phyloP scores from a whole-genome alignment of 192 early-diverging fungal genomes.

The Lunasporangiospora selenospora region DNA sequence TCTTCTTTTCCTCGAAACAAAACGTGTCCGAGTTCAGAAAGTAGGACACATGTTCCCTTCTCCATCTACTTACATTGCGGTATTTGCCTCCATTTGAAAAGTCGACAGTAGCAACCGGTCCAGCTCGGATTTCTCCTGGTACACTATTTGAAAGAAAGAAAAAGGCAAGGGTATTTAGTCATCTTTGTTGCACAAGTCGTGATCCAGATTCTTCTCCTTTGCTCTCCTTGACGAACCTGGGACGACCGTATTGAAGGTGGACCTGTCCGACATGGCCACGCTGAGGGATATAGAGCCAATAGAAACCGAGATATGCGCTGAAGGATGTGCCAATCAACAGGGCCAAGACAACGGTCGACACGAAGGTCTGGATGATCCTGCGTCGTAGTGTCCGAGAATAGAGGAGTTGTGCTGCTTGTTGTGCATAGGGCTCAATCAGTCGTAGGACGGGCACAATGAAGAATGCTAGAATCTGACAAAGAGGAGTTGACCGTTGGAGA shows the following conservation, averaged over 20 bases:
- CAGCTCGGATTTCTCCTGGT: not conserved
- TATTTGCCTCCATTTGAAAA: not conserved
- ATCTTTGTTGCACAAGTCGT: not conserved
- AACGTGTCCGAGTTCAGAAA: too few species aligned
- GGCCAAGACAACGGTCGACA: not conserved
- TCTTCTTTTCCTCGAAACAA: too few species aligned
- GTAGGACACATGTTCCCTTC: too few species aligned
- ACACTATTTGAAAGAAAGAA: not conserved
- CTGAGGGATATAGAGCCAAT: constrained; percentile 41
- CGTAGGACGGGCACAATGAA: constrained; percentile 32
- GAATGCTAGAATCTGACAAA: constrained; percentile 28
- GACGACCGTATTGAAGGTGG: constrained; percentile 23
- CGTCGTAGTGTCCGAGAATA: constrained; percentile 24
- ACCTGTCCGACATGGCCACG: constrained; percentile 17
- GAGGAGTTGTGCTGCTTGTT: not conserved
- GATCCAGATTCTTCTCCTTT: too few species aligned
- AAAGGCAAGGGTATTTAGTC: not conserved
- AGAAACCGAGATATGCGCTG: constrained; percentile 37
- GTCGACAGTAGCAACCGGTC: not conserved
- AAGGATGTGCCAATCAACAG: constrained; percentile 18
- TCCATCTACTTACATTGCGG: not conserved
- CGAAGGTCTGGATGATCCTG: constrained; percentile 16
- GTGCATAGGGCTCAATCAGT: constrained; percentile 29
- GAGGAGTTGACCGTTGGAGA: too few species aligned
- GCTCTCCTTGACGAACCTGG: not conserved